Percentiles rank a stretch among this genome's conserved stretches.
Conservation (phyloP, 768 basidiomycete species). For the Kwoniella newhampshirensis region DNA sequence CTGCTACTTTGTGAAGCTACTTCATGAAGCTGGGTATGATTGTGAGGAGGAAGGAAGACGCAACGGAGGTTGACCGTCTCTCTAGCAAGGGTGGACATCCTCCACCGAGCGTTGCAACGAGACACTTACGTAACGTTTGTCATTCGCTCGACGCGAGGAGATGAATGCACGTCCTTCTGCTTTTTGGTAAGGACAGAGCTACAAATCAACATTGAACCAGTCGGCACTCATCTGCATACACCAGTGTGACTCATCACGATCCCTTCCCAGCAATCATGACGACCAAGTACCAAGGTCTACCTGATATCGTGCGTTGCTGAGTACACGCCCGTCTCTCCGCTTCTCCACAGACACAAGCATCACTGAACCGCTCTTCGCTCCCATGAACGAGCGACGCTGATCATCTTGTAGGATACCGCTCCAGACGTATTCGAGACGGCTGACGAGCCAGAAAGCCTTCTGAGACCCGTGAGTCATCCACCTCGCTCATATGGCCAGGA, state of each 20-base stretch:
- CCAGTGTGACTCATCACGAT: background rate
- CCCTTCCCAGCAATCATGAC: slow-evolving; percentile 17
- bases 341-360: background rate
- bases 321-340: background rate
- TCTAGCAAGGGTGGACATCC: slow-evolving; percentile 10
- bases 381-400: too few species aligned
- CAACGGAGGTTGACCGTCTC: too few species aligned
- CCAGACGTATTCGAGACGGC: slow-evolving; percentile 53
- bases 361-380: too few species aligned
- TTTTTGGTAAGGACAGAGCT: too few species aligned
- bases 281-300: slow-evolving; percentile 50
- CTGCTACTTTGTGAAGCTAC: too few species aligned
- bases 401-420: slow-evolving; percentile 46
- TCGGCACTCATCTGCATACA: too few species aligned
- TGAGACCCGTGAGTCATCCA: slow-evolving; percentile 27
- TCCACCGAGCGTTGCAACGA: slow-evolving; percentile 8
- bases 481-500: background rate
- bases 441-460: slow-evolving; percentile 42
- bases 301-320: slow-evolving; percentile 53
- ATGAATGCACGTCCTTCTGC: slow-evolving; percentile 2
- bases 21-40: too few species aligned
- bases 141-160: slow-evolving; percentile 8
- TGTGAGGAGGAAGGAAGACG: background rate
- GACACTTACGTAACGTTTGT: background rate
- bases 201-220: too few species aligned